Evolutionary conservation across 495 filamentous ascomycete species (phyloP), one percentile per base, ranked within the genome.

Genomic region (Annulohypoxylon maeteangense): DNA sequence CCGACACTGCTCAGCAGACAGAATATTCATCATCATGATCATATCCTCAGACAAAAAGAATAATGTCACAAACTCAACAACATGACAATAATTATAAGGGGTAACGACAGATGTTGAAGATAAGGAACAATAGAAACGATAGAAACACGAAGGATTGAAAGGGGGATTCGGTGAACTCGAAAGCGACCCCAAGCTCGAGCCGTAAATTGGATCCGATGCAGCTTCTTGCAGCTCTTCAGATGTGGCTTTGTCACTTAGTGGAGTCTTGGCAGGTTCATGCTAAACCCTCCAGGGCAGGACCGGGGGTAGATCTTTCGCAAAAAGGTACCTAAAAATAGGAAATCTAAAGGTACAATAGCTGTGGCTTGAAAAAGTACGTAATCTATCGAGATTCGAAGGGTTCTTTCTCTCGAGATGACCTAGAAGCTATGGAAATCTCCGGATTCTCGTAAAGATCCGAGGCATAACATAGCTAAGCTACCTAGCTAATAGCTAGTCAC

Each of bases 281-380:
- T 68, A 68, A 20, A 38, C 45, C 40, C 29, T 18, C 63, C 61
- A 63, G 18, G 59, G 69, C 55, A 68, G 53, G 64, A 34, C 40
- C 51, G 57, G 53, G 69, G 58, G 63, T 32, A 53, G 58, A 62
- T 71, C 55, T 53, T 14, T 18, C 18, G 51, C 50, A 5, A 34
- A 53, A 53, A 36, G 7, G 12, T 16, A 20, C 69, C 69, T 72
- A 67, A 72, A 72, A 72, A 72, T 72, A 72, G 69, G 58, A 63
- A 67, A 47, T 25, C 48, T 42, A 10, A 8, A 67, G 20, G 54
- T 64, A 31, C 27, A 40, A 56, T 29, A 34, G 48, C 38, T 70
- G 60, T 69, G 67, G 61, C 56, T 70, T 54, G 40, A 45, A 14
- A 16, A 36, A 27, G n/a, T 55, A 40, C 20, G 12, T 38, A 44